Conservation (phyloP, 148 eudicot genomes). For the Cornus florida region DNA sequence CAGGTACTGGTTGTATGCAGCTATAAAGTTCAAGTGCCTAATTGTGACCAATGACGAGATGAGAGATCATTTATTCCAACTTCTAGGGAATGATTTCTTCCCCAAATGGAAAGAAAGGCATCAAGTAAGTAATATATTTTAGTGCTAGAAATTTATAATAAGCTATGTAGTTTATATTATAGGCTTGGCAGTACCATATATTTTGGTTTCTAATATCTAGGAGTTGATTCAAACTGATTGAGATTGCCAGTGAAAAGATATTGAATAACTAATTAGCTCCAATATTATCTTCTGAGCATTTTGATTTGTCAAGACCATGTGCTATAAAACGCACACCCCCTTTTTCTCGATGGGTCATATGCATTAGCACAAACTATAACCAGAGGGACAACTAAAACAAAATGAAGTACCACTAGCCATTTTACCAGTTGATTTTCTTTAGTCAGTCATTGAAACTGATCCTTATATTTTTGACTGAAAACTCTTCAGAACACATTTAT, state of each 20-base stretch:
- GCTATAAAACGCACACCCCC: neutral
- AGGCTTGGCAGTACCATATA: neutral
- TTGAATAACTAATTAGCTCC: neutral
- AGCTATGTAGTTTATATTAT: neutral
- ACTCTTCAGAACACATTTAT: neutral
- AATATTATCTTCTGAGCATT: neutral
- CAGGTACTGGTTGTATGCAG: conserved; percentile 98
- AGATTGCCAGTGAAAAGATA: neutral
- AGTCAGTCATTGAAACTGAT: neutral
- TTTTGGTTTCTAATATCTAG: conserved; percentile 1
- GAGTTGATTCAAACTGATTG: conserved; percentile 6
- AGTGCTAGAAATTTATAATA: neutral
- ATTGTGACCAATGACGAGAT: conserved; percentile 89
- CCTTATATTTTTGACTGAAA: neutral
- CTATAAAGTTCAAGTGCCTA: conserved; percentile 75
- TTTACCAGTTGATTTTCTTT: neutral
- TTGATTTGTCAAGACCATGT: neutral
- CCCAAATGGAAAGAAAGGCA: conserved; percentile 96
- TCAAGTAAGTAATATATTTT: conserved; percentile 51
- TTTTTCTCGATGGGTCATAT: neutral
- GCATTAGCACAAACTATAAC: neutral
- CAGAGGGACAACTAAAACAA: neutral
- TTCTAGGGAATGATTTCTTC: conserved; percentile 86
- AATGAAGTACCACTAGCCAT: too few species aligned
- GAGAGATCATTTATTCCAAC: conserved; percentile 89